phyloP scores from a whole-genome alignment of 2,329 filamentous ascomycete species.

The Domatiomyces globalis region DNA sequence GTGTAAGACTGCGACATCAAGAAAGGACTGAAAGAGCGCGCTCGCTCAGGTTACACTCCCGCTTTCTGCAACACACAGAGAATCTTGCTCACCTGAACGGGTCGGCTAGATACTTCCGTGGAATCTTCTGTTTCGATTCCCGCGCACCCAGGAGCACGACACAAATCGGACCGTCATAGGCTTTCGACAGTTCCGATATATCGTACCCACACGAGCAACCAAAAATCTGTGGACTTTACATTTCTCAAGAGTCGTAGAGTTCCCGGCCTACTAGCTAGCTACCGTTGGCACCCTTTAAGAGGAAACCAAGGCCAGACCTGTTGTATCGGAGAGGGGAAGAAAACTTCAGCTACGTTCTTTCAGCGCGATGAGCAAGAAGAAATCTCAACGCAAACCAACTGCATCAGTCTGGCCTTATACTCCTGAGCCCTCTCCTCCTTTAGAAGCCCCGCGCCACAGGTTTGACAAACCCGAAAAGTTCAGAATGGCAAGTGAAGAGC shows the following conservation, averaged over 20 bases:
- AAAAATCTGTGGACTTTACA: neutral
- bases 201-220: neutral
- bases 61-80: constrained; percentile 12
- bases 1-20: too few relatives aligned
- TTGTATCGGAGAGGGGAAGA: neutral
- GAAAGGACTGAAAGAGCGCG: too few relatives aligned
- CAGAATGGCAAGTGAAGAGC: constrained; percentile 28
- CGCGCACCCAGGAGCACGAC: neutral
- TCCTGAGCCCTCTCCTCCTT: constrained; percentile 32
- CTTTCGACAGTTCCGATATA: neutral
- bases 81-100: constrained; percentile 7
- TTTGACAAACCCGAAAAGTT: constrained; percentile 28
- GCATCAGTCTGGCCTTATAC: constrained; percentile 21
- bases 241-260: neutral
- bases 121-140: neutral
- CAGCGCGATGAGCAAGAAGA: constrained; percentile 20
- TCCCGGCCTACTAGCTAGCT: neutral
- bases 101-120: too few relatives aligned
- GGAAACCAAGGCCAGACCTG: neutral
- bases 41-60: constrained; percentile 6
- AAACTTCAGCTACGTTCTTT: constrained; percentile 1
- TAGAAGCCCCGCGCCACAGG: constrained; percentile 23
- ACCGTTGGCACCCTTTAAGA: neutral
- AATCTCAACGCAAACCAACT: constrained; percentile 20
- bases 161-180: neutral